Base-by-base conservation (phyloP, 2,329 filamentous ascomycete species). In the Microascus cirrosus region DNA sequence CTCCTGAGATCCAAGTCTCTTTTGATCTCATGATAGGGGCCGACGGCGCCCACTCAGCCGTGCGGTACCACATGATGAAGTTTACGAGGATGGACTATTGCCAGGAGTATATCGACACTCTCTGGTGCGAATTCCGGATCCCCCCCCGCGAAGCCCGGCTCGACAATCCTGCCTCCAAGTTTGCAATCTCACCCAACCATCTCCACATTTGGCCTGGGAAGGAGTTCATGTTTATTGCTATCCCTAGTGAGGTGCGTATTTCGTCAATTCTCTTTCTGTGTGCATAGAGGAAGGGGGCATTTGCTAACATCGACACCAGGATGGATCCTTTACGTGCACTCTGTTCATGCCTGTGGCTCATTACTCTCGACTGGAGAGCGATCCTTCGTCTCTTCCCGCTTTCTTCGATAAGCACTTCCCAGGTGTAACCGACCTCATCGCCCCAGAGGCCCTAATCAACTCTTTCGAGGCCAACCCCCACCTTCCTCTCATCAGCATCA, bases 181-280 rank as follows among this genome's bases (percentile, higher is more conserved):
- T 95, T 68, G 78, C 79, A 54, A 94, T 97, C 63, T 94, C 90
- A 0, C 90, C 91, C 1, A 89, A 96, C 65, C 92, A 97, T 68
- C 78, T 99, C 1, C 94, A 99, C 71, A 99, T 99, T 68, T 99
- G 94, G 94, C 94, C 94, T 0, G 91, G 89, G 35, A 86, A 85
- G 65, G 85, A 92, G 50, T 93, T 94, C 66, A 97, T 99, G 95
- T 99, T 99, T 73, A 99, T 99, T 67, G 95, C 94, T 20, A 92
- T 99, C 51, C 93, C 94, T 0, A 86, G 81, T 63, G 74, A 80
- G 59, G 81, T 84, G 68, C 63, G 77, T 65, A 5, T 51, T 12
- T 25, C 4, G 48, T 56, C 4, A 61, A 66, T 54, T 64, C 15
- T 8, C 25, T 58, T 61, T 70, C 15, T 7, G 2, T 28, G 15